Base-by-base conservation (phyloP, 352 stramenopile genomes). In the Globisporangium lucens region DNA sequence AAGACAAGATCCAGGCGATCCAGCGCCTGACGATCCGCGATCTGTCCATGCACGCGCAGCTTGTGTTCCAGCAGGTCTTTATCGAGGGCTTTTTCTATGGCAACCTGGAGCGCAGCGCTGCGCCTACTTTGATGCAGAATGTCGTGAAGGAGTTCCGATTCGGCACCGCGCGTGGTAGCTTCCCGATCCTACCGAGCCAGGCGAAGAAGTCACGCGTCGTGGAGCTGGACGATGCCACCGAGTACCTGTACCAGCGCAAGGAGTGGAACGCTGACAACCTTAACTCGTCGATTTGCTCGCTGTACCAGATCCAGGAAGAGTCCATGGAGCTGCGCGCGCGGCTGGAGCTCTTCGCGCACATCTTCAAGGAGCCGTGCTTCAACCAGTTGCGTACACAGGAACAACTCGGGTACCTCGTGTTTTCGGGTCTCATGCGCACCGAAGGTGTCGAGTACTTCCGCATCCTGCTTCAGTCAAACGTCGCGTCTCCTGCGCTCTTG, bases 1-100 rank as follows among this genome's bases (percentile, higher is more conserved):
- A 95, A 12, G 88, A 97, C 30, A 98, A 96, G 69, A 79, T 95
- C 10, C 69, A 74, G 20, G 89, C 81, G n/a, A 79, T 95, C 22
- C 69, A 89, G 46, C 68, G 76, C 49, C 52, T 97, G 24, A 81
- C 73, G 0, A 55, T 89, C 35, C 57, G 47, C 5, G 85, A 92
- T 52, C 65, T 97, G 59, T 60, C 70, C 2, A 60, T 72, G 22
- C 84, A 91, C 61, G 82, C 83, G 17, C 73, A 82, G 6, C 53
- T 71, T 24, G 64, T 94, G 8, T 90, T 96, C 63, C 79, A 85
- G 61, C 75, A 89, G n/a, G 62, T 91, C 22, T 90, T 89, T 47
- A 61, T 94, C 9, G 87, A 95, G 56, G 71, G 66, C 0, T 87
- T 93, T 43, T 82, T 89, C 47, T 88, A 92, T 35, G 89, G 89